phyloP scores from a whole-genome alignment of 2,329 filamentous ascomycete species.

The Penicillium nordicum region DNA sequence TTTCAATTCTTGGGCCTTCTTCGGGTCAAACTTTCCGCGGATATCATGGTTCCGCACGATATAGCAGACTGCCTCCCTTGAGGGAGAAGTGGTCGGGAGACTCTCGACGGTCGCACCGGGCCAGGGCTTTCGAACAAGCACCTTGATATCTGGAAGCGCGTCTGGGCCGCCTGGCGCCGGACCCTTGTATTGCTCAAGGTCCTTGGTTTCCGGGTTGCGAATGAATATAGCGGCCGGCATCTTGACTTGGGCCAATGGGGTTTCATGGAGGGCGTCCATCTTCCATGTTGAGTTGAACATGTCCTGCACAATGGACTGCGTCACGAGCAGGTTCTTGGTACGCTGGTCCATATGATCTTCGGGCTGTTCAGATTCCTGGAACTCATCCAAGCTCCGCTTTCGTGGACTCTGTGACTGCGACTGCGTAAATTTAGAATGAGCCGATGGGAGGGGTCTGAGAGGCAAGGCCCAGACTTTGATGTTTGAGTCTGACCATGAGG shows the following conservation, averaged over 20 bases:
- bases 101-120: constrained; percentile 62
- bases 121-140: constrained; percentile 75
- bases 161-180: constrained; percentile 56
- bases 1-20: constrained; percentile 62
- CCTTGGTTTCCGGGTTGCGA: constrained; percentile 58
- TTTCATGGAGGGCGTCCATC: constrained; percentile 66
- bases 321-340: constrained; percentile 48
- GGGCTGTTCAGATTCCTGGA: constrained; percentile 27
- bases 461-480: constrained; percentile 84
- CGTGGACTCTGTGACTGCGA: constrained; percentile 33
- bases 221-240: constrained; percentile 69
- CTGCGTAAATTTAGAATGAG: constrained; percentile 24
- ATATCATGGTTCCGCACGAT: constrained; percentile 73
- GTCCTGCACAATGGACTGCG: constrained; percentile 62
- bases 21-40: constrained; percentile 74
- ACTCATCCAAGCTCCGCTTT: constrained; percentile 52
- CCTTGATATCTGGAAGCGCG: constrained; percentile 61
- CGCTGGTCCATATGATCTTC: constrained; percentile 17
- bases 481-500: constrained; percentile 71
- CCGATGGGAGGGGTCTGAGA: constrained; percentile 33
- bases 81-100: constrained; percentile 67
- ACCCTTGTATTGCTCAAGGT: constrained; percentile 67
- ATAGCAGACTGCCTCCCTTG: constrained; percentile 73
- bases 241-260: constrained; percentile 62
- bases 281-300: constrained; percentile 80